Percentiles rank a stretch among this genome's conserved stretches.
These are phyloP conservation scores for Diospyros lotus DNA, from an alignment of 148 eudicot species.

Conservation along the genomic window DNA sequence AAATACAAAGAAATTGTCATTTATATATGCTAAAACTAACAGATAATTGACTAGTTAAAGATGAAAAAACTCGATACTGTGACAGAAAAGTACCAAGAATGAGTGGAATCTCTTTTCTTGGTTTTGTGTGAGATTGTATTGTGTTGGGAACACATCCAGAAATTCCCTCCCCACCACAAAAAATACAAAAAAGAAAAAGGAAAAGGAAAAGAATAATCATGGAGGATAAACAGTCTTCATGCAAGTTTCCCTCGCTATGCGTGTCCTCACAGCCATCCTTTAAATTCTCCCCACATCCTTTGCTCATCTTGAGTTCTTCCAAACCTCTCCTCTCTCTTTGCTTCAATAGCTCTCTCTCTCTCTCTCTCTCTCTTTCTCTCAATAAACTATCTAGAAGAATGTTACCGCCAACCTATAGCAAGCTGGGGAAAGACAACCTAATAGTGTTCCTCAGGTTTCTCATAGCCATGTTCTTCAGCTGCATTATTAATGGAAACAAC, in stretches of 20 bases:
- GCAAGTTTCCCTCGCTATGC: constrained; percentile 20
- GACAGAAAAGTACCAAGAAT: too few species aligned
- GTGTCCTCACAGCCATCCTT: constrained; percentile 25
- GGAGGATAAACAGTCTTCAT: background rate
- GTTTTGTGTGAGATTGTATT: too few species aligned
- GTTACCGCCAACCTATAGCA: constrained; percentile 22
- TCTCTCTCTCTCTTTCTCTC: constrained; percentile 13
- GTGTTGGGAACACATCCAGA: too few species aligned
- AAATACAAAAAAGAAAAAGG: too few species aligned
- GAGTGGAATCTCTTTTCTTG: too few species aligned
- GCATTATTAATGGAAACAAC: constrained; percentile 37
- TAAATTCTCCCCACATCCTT: constrained; percentile 28
- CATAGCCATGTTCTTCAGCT: constrained; percentile 35
- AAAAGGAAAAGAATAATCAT: background rate
- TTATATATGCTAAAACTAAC: too few species aligned
- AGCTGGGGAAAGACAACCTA: constrained; percentile 21
- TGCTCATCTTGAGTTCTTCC: constrained; percentile 21
- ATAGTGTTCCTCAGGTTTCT: constrained; percentile 31
- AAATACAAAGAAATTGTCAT: too few species aligned
- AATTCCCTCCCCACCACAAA: too few species aligned
- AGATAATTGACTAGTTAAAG: too few species aligned
- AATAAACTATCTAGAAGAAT: constrained; percentile 16
- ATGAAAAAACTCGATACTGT: too few species aligned
- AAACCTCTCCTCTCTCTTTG: constrained; percentile 13
- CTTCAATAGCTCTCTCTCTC: constrained; percentile 10